Base-by-base conservation (phyloP, 768 basidiomycete genomes). In the Roridomyces roridus region DNA sequence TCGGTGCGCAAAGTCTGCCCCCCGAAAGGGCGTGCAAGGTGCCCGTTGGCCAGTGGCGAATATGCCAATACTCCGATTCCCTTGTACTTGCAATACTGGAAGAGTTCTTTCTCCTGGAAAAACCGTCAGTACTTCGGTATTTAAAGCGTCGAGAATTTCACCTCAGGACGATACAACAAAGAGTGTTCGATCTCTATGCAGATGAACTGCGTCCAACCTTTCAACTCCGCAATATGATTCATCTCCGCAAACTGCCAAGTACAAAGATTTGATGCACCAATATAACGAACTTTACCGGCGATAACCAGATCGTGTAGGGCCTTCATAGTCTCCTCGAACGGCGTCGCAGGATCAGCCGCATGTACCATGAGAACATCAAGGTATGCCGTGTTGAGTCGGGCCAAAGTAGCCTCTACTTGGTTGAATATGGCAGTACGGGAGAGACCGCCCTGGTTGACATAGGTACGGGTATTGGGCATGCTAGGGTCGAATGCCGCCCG, bases 141-240 rank as follows among this genome's bases (percentile, higher is more conserved):
- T n/a, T 23, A 26, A 20, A 47, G 5, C 10, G 35, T 17, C 6
- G 34, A 28, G 11, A 28, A 4, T 17, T 18, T 12, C 14, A 71
- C 70, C 68, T 86, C 83, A 46, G 81, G 77, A 26, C 84, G 74
- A 59, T 86, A 85, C 14, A 85, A 69, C 3, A 84, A 67, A 20
- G 75, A 81, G 59, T 85, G 77, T 49, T 81, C 78, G 43, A 76
- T 73, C 66, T 86, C 84, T 74, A 85, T 82, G 53, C 82, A 78
- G 40, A 81, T 70, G 58, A 86, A 86, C 52, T 72, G 76, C 2
- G 84, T 83, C 74, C 82, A 82, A 3, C 76, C 74, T 11, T 80
- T 63, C 50, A 67, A 70, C 29, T 70, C 66, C 2, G 82, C 81
- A 2, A 80, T 70, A 25, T 77, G 72, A 48, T 82, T 79, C 67